Conservation (phyloP, 2,329 filamentous ascomycete genomes). For the Claviceps sp. region DNA sequence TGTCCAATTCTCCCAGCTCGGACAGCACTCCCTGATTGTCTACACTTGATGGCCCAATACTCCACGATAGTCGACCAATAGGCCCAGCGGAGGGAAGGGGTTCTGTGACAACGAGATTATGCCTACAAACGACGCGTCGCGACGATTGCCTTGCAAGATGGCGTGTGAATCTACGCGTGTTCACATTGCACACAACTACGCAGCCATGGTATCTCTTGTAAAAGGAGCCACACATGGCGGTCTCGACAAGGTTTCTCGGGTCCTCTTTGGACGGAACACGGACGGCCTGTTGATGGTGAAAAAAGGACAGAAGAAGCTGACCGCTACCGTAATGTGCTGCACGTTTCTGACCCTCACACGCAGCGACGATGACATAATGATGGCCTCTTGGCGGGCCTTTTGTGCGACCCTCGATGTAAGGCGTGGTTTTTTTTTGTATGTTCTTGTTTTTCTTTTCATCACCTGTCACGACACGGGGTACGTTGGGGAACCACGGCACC, state of each 20-base stretch:
- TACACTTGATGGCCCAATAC: neutral
- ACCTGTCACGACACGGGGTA: neutral
- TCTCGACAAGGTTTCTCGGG: too few relatives aligned
- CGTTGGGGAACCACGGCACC: neutral
- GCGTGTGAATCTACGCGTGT: too few relatives aligned
- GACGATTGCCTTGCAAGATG: too few relatives aligned
- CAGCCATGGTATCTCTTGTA: too few relatives aligned
- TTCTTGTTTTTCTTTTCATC: neutral
- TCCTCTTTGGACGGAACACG: too few relatives aligned
- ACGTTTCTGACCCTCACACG: neutral
- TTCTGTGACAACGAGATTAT: too few relatives aligned
- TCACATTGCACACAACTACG: too few relatives aligned
- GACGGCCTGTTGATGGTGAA: too few relatives aligned
- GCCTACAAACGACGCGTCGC: too few relatives aligned
- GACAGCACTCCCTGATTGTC: constrained; percentile 19
- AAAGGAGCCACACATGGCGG: too few relatives aligned
- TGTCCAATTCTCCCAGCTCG: constrained; percentile 19
- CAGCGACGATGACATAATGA: neutral
- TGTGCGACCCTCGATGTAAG: neutral
- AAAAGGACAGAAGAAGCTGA: neutral
- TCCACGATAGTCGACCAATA: too few relatives aligned
- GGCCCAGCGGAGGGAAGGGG: too few relatives aligned
- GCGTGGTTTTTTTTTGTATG: constrained; percentile 1
- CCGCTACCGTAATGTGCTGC: neutral
- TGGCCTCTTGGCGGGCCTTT: neutral